phyloP scores from a whole-genome alignment of 2,329 filamentous ascomycete genomes.

The Colletotrichum sp. region DNA sequence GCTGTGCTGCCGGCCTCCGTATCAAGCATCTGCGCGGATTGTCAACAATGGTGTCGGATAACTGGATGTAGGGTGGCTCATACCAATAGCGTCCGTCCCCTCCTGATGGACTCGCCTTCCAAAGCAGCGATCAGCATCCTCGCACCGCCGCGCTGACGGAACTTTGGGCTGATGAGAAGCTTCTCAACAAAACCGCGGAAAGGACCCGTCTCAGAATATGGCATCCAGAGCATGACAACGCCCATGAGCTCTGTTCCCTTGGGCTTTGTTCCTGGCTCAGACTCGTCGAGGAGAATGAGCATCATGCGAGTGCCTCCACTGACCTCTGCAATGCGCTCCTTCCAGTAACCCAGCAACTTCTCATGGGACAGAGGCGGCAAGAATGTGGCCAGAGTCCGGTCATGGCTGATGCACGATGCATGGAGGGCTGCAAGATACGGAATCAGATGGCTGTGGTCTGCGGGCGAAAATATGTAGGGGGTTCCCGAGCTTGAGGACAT shows the following conservation, averaged over 20 bases:
- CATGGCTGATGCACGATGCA: conserved; percentile 61
- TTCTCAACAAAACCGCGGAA: conserved; percentile 63
- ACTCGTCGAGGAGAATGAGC: conserved; percentile 52
- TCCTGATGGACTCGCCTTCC: conserved; percentile 56
- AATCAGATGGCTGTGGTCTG: conserved; percentile 55
- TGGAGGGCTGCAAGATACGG: conserved; percentile 64
- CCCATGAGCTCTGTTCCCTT: conserved; percentile 55
- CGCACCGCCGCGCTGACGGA: conserved; percentile 56
- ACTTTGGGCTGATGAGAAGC: conserved; percentile 58
- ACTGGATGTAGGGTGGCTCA: neutral
- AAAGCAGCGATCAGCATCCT: conserved; percentile 55
- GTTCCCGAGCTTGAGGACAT: conserved; percentile 19
- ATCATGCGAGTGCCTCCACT: conserved; percentile 52
- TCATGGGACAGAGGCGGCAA: conserved; percentile 62
- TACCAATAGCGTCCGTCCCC: conserved; percentile 59
- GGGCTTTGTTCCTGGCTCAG: conserved; percentile 35
- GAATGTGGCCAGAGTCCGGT: conserved; percentile 62
- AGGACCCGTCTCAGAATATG: conserved; percentile 58
- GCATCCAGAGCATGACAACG: conserved; percentile 59
- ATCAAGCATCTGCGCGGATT: conserved; percentile 50
- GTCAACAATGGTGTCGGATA: neutral
- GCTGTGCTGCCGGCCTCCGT: conserved; percentile 57
- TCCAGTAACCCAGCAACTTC: conserved; percentile 64
- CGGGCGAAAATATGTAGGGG: conserved; percentile 44
- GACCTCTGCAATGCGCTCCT: conserved; percentile 54